phyloP scores from a whole-genome alignment of 139 green algal species.

The Chlamydomonas applanata region DNA sequence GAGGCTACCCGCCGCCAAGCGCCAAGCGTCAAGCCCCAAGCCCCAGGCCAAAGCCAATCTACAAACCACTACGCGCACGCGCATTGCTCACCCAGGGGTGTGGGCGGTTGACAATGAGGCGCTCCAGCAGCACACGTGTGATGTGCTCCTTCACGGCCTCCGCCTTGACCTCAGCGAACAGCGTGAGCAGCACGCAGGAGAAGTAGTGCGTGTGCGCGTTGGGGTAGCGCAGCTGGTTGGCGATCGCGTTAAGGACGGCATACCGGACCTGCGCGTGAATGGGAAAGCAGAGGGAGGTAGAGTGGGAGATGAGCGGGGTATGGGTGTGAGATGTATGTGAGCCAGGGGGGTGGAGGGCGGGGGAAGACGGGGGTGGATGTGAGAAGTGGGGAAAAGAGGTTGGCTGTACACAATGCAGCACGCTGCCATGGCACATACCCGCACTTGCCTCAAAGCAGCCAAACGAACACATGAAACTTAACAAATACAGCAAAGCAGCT shows the following conservation, averaged over 20 bases:
- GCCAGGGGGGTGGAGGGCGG: too few species aligned
- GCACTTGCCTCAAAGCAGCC: too few species aligned
- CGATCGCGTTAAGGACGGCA: conserved; percentile 94
- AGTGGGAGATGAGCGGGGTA: conserved; percentile 21
- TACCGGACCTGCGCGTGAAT: conserved; percentile 96
- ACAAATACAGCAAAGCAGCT: too few species aligned
- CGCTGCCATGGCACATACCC: too few species aligned
- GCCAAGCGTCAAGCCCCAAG: not conserved
- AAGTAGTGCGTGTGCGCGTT: conserved; percentile 99
- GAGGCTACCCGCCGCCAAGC: not conserved
- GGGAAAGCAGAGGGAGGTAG: conserved; percentile 31
- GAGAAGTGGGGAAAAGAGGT: too few species aligned
- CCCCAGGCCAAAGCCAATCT: too few species aligned
- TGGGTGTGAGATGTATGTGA: too few species aligned
- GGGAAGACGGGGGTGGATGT: too few species aligned
- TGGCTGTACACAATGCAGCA: too few species aligned
- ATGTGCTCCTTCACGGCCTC: conserved; percentile 73
- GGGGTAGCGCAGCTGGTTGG: conserved; percentile 99
- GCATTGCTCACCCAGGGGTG: conserved; percentile 52
- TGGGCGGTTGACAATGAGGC: conserved; percentile 96
- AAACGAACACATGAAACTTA: too few species aligned
- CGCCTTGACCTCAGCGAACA: conserved; percentile 81
- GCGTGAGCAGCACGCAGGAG: conserved; percentile 87
- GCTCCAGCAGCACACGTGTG: conserved; percentile 97
- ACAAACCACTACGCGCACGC: not conserved